phyloP scores from a whole-genome alignment of 139 green algal genomes.

The Coelastrella sp. region DNA sequence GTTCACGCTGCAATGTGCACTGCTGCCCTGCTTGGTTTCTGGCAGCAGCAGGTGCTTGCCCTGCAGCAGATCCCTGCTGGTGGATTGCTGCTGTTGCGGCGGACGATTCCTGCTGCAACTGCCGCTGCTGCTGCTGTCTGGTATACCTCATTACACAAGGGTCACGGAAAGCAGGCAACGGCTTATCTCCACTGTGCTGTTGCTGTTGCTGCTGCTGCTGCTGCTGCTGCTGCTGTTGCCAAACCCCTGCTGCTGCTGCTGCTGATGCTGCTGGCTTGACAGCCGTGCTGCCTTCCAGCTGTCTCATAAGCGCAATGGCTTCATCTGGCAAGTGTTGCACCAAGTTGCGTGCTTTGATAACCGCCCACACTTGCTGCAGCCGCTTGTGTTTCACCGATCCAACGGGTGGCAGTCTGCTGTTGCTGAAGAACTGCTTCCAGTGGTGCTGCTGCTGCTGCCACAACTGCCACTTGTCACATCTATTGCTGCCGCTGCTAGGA shows the following conservation, averaged over 20 bases:
- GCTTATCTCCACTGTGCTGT: background rate
- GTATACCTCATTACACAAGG: background rate
- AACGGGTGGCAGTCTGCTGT: background rate
- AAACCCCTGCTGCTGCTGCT: background rate
- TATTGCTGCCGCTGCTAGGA: background rate
- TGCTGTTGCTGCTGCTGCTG: background rate
- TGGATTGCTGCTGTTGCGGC: too few relatives aligned
- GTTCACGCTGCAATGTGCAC: background rate
- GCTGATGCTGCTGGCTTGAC: background rate
- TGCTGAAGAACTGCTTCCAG: background rate
- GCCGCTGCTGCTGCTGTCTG: background rate
- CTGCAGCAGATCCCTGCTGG: too few relatives aligned
- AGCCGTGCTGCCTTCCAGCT: background rate
- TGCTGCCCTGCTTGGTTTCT: background rate
- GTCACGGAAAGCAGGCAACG: background rate
- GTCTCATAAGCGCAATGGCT: background rate
- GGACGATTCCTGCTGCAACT: background rate
- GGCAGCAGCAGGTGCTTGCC: too few relatives aligned
- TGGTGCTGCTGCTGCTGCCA: background rate
- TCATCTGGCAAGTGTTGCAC: background rate
- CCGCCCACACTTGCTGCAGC: background rate
- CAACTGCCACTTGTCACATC: background rate
- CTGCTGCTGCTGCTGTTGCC: background rate
- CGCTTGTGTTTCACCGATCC: background rate
- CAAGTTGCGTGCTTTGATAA: background rate